phyloP scores from a whole-genome alignment of 495 filamentous ascomycete species.

The Haplographium delicatum region DNA sequence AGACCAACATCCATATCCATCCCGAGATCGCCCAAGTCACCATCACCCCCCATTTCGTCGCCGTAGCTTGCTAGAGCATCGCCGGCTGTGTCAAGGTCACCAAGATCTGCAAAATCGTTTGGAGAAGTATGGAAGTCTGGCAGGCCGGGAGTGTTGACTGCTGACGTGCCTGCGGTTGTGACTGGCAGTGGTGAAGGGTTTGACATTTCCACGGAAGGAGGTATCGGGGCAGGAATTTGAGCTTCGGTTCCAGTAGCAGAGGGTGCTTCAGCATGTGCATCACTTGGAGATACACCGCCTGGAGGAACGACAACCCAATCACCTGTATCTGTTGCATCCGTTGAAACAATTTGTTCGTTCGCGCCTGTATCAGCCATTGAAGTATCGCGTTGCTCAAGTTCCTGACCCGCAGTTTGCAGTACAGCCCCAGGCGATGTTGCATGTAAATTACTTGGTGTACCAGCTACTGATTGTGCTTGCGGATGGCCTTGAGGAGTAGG shows the following conservation, averaged over 20 bases:
- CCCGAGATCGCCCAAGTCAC: conserved; percentile 33
- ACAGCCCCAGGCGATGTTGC: conserved; percentile 5
- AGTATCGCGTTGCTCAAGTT: conserved; percentile 30
- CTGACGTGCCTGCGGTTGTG: conserved; percentile 23
- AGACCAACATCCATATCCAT: conserved; percentile 42
- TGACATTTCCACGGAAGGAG: neutral
- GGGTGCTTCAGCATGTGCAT: conserved; percentile 7
- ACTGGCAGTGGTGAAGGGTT: conserved; percentile 11
- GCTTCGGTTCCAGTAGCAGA: conserved; percentile 2
- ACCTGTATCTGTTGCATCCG: conserved; percentile 31
- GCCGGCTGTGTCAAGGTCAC: conserved; percentile 36
- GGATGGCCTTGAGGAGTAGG: conserved; percentile 30
- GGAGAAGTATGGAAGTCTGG: conserved; percentile 35
- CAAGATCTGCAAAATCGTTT: conserved; percentile 46
- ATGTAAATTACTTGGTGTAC: conserved; percentile 32
- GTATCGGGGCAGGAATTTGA: neutral
- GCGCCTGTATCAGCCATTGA: conserved; percentile 31
- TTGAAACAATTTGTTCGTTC: conserved; percentile 15
- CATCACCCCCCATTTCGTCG: conserved; percentile 23
- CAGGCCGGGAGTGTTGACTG: conserved; percentile 22
- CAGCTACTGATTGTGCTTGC: conserved; percentile 40
- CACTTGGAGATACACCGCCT: conserved; percentile 31
- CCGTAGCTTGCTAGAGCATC: conserved; percentile 35
- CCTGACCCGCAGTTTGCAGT: neutral
- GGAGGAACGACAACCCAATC: conserved; percentile 54